phyloP scores from a whole-genome alignment of 2,329 filamentous ascomycete genomes.

The Pleomassaria siparia region DNA sequence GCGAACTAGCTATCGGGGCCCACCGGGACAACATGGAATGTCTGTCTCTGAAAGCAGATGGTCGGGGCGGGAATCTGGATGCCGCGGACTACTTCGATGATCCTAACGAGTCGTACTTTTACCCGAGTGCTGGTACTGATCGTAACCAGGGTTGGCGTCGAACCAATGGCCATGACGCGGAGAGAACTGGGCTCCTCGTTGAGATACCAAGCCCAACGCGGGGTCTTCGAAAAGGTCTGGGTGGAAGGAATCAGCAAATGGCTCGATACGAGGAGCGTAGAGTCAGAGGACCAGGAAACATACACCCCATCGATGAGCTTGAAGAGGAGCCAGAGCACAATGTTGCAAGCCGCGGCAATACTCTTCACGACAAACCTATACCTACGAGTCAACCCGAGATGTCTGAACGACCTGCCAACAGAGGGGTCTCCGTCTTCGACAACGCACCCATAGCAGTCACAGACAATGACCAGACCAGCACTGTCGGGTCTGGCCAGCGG shows the following conservation, averaged over 20 bases:
- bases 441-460: conserved; percentile 43
- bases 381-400: conserved; percentile 25
- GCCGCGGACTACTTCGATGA: conserved; percentile 36
- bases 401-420: conserved; percentile 20
- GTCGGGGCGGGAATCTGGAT: conserved; percentile 44
- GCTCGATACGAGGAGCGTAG: conserved; percentile 52
- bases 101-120: conserved; percentile 30
- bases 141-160: conserved; percentile 36
- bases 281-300: conserved; percentile 54
- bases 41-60: conserved; percentile 40
- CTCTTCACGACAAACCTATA: conserved; percentile 17
- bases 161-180: conserved; percentile 38
- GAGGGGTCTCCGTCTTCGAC: conserved; percentile 25
- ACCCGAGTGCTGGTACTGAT: conserved; percentile 21
- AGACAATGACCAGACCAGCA: conserved; percentile 39
- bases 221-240: conserved; percentile 47
- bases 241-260: conserved; percentile 40
- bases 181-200: conserved; percentile 50
- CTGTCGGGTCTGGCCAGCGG: conserved; percentile 9
- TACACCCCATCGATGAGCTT: conserved; percentile 64
- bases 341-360: conserved; percentile 6
- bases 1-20: conserved; percentile 54
- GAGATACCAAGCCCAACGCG: conserved; percentile 53
- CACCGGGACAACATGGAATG: conserved; percentile 48
- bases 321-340: conserved; percentile 57